Evolutionary conservation across 106 monocot genomes (phyloP), one percentile per base, ranked within the genome.

Genomic region (Allium cepa): DNA sequence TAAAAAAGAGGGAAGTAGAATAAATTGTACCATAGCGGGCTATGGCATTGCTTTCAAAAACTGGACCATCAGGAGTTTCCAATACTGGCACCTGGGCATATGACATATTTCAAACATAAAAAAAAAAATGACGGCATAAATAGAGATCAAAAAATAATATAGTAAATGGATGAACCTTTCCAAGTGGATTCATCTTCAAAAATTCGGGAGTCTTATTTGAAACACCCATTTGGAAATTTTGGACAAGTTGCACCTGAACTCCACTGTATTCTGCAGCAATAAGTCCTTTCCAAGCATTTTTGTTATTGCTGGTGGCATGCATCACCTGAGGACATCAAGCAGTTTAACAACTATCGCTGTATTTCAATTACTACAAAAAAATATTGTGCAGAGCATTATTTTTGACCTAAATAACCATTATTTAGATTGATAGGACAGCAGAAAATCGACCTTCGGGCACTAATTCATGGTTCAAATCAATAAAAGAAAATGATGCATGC

Each of bases 1-100:
- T 11, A 8, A 26, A 57, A 15, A 67, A 57, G 10, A 26, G 47
- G 53, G 4, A 15, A 53, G 4, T 27, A 22, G 6, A 17, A n/a
- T 36, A 22, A 17, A 45, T 13, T 26, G 58, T 91, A 95, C 95
- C 81, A 72, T 88, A 91, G 11, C 95, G 87, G 49, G 91, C 88
- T 17, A 95, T 91, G 3, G 95, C 79, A 78, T 95, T 88, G 71
- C 95, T 95, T 73, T 95, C 95, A 74, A 88, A 91, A 55, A 95
- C 27, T 13, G 85, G 64, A 60, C 95, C 95, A 49, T 95, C 95
- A 63, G 95, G 91, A 52, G 91, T 95, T 69, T 95, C 88, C 75
- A 95, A 66, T 51, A 95, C 95, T 69, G 95, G 95, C 69, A 95
- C 69, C 94, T 95, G 60, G 49, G 72, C 46, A 11, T 16, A 36